Conservation (phyloP, 257 asterid species). For the Asclepias syriaca region DNA sequence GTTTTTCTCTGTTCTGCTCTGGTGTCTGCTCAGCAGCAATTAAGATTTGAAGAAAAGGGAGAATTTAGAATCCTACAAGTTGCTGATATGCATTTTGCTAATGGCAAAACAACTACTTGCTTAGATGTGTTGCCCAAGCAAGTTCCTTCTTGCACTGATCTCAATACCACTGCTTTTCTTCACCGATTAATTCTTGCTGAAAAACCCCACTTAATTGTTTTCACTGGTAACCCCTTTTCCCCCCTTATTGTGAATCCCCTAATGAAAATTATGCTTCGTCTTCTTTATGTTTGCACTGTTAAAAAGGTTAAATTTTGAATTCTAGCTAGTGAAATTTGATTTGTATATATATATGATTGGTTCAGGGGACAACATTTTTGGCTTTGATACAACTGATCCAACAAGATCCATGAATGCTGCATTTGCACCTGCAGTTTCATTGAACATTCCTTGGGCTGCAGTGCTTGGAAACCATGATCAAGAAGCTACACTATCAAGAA, state of each 20-base stretch:
- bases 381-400: conserved; percentile 66
- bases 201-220: conserved; percentile 75
- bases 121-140: conserved; percentile 59
- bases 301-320: too few species aligned
- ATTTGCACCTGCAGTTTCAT: conserved; percentile 66
- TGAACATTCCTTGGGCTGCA: conserved; percentile 89
- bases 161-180: conserved; percentile 80
- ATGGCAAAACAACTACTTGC: conserved; percentile 68
- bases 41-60: conserved; percentile 61
- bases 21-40: conserved; percentile 22
- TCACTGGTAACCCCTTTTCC: conserved; percentile 44
- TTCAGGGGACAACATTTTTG: conserved; percentile 86
- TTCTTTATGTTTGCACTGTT: background rate
- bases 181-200: conserved; percentile 66
- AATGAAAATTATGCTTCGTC: background rate
- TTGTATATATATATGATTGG: too few species aligned
- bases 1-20: background rate
- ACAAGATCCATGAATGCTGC: conserved; percentile 74
- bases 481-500: conserved; percentile 69
- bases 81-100: conserved; percentile 88
- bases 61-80: conserved; percentile 84
- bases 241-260: too few species aligned
- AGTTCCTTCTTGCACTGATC: conserved; percentile 66
- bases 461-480: conserved; percentile 95
- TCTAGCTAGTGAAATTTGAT: too few species aligned